phyloP scores from a whole-genome alignment of 768 basidiomycete genomes.

The Serendipita sp. region DNA sequence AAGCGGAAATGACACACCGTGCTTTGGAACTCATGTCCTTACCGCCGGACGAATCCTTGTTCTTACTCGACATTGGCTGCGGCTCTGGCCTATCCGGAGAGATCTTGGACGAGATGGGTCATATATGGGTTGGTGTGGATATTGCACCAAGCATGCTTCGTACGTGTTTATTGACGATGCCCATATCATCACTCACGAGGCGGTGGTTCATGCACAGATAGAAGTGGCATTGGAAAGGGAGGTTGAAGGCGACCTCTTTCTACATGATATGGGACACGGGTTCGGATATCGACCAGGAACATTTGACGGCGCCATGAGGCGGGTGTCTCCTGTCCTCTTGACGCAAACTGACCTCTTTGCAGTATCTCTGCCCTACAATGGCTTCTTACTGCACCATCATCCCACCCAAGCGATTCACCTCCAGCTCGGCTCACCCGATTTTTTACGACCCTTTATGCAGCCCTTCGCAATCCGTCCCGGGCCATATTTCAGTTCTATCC shows the following conservation, averaged over 20 bases:
- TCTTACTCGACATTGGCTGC: constrained; percentile 89
- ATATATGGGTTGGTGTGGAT: constrained; percentile 86
- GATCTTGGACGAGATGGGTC: constrained; percentile 86
- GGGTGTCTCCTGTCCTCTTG: constrained; percentile 9
- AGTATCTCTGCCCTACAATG: constrained; percentile 99
- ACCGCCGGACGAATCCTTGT: constrained; percentile 61
- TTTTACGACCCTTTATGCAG: constrained; percentile 84
- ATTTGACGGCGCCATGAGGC: constrained; percentile 98
- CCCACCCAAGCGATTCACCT: constrained; percentile 74
- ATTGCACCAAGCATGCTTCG: constrained; percentile 95
- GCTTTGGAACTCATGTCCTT: constrained; percentile 82
- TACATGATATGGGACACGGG: constrained; percentile 96
- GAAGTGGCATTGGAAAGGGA: constrained; percentile 93
- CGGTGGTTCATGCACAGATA: constrained; percentile 16
- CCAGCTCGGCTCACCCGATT: constrained; percentile 72
- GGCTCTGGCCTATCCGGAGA: constrained; percentile 95
- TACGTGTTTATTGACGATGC: constrained; percentile 22
- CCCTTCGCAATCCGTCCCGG: constrained; percentile 68
- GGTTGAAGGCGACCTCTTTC: constrained; percentile 87
- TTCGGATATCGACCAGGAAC: constrained; percentile 93
- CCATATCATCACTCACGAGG: neutral
- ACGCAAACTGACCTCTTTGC: constrained; percentile 5
- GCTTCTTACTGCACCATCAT: constrained; percentile 92
- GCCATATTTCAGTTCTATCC: constrained; percentile 87
- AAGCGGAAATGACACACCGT: constrained; percentile 93